These are phyloP conservation scores for Cyclotella choctawhatcheeana DNA, from an alignment of 108 stramenopile genomes.

Conservation along the genomic window DNA sequence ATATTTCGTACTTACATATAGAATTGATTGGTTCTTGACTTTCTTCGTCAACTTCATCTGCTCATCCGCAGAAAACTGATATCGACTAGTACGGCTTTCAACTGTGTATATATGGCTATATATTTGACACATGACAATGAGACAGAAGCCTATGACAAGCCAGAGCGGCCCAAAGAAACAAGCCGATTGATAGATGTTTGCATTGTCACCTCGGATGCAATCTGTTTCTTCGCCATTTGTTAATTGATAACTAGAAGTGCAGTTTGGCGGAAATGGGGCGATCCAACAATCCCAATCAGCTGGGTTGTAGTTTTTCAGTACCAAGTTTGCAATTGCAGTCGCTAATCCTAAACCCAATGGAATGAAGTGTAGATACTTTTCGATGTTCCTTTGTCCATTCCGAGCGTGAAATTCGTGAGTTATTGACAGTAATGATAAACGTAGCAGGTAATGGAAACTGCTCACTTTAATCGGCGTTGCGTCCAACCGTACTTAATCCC, in stretches of 20 bases:
- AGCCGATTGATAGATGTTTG: constrained; percentile 24
- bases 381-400: no score
- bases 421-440: no score
- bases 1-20: constrained; percentile 18
- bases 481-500: no score
- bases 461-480: no score
- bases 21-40: constrained; percentile 20
- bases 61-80: not conserved
- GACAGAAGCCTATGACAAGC: constrained; percentile 13
- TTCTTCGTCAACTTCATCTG: not conserved
- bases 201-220: constrained; percentile 32
- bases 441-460: no score
- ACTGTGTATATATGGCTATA: not conserved
- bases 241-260: constrained; percentile 25
- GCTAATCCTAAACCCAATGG: constrained; percentile 4
- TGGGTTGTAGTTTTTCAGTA: constrained; percentile 30
- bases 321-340: constrained; percentile 24
- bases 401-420: no score
- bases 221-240: constrained; percentile 26
- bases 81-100: not conserved
- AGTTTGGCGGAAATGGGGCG: constrained; percentile 18
- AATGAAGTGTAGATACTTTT: constrained; percentile 14
- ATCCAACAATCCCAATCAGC: constrained; percentile 45
- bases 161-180: constrained; percentile 36
- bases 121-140: constrained; percentile 19